Evolutionary conservation across 2,329 filamentous ascomycete genomes (phyloP), one percentile per base, ranked within the genome.

Genomic region (Aspergillus arachidicola): DNA sequence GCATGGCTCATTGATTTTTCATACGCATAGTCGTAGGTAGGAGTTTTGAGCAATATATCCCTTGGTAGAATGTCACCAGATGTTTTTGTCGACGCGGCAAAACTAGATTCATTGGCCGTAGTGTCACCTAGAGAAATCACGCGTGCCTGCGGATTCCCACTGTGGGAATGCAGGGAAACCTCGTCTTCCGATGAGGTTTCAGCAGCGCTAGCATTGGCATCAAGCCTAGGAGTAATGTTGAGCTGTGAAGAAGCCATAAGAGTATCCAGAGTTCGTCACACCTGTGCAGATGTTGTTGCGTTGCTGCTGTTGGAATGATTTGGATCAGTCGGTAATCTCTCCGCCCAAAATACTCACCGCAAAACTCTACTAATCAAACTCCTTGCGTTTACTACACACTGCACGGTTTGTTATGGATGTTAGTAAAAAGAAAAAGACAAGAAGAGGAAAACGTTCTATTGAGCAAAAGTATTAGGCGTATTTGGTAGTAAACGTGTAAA

Each of bases 1-100:
- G 92, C 90, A 77, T 97, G 93, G 73, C 91, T 96, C 88, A 97
- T 91, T 73, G 94, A 92, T 72, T 95, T 96, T 79, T 99, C 95
- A 59, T 92, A 91, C 58, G 94, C 90, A 73, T 94, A 93, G 78
- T 97, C 94, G 80, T 96, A 97, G 75, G 93, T 96, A 23, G 94
- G 92, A 10, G 93, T 97, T 75, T 89, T 90, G 62, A 84, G 80
- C 73, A 87, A 84, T 46, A 72, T 73, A 64, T 81, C 80, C 67
- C 79, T 73, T 45, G 78, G 73, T 26, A 80, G 72, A 38, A 80
- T 71, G 30, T 72, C 71, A 16, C 66, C 64, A 4, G 64, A 30
- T 23, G 60, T 54, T 23, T 65, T 48, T 50, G 53, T 57, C 28
- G 30, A 55, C 6, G 64, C 43, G 10, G 54, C 57, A 32, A 64